phyloP scores from a whole-genome alignment of 176 grass and related monocot genomes.

The Oryza coarctata region DNA sequence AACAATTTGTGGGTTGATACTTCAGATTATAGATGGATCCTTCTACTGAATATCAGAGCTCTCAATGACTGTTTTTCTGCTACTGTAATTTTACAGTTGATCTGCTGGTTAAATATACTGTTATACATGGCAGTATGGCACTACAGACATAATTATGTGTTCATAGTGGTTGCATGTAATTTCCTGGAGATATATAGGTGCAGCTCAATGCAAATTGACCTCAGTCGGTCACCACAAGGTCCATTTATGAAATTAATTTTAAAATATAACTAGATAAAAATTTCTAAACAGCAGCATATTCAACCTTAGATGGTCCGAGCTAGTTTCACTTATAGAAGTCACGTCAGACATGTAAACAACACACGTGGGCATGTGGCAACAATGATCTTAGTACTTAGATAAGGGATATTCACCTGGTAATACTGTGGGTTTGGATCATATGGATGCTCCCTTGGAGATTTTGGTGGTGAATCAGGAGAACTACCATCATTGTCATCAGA shows the following conservation, averaged over 20 bases:
- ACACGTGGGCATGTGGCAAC: neutral
- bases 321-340: neutral
- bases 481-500: constrained; percentile 55
- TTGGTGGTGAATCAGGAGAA: constrained; percentile 76
- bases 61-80: neutral
- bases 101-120: neutral
- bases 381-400: constrained; percentile 14
- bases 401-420: constrained; percentile 53
- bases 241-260: neutral
- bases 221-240: neutral
- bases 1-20: neutral
- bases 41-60: neutral
- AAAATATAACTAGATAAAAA: neutral
- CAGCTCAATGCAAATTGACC: neutral
- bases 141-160: neutral
- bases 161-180: neutral
- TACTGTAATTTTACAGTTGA: neutral
- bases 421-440: constrained; percentile 50
- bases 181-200: neutral
- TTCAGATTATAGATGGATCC: neutral
- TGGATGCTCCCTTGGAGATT: constrained; percentile 40
- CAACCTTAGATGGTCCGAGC: neutral
- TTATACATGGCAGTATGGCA: neutral
- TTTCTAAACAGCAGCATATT: constrained; percentile 6
- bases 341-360: neutral